These are phyloP conservation scores for Bruguiera hainesii DNA, from an alignment of 441 rosid genomes.

Conservation along the genomic window DNA sequence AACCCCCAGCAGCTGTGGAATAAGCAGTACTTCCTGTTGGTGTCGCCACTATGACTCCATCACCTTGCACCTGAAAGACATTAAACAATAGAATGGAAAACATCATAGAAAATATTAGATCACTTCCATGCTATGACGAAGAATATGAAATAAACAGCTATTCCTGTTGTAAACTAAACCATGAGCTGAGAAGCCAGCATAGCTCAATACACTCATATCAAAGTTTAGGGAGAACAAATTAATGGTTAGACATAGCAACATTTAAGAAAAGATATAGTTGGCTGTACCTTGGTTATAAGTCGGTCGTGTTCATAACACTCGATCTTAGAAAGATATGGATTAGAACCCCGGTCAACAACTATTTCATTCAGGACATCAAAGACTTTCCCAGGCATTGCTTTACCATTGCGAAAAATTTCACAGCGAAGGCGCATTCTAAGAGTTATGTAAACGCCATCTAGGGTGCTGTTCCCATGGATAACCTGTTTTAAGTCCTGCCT, in stretches of 20 bases:
- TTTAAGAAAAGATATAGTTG: slow-evolving; percentile 13
- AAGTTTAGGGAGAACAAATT: neutral
- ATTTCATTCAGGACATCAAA: slow-evolving; percentile 91
- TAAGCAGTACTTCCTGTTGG: slow-evolving; percentile 99
- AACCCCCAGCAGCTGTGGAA: slow-evolving; percentile 98
- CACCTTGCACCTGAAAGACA: slow-evolving; percentile 85
- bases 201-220: slow-evolving; percentile 3
- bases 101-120: neutral
- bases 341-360: slow-evolving; percentile 96
- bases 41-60: slow-evolving; percentile 97
- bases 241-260: neutral
- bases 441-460: slow-evolving; percentile 95
- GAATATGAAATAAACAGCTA: slow-evolving; percentile 5
- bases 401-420: slow-evolving; percentile 84
- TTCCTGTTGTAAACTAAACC: neutral
- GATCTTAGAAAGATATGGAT: slow-evolving; percentile 96
- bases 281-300: slow-evolving; percentile 86
- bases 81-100: slow-evolving; percentile 12
- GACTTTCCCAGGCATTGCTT: slow-evolving; percentile 88
- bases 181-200: neutral
- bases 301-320: slow-evolving; percentile 97
- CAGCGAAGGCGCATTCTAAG: slow-evolving; percentile 92
- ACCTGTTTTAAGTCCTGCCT: slow-evolving; percentile 81
- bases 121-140: neutral
- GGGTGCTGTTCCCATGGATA: slow-evolving; percentile 75